These are phyloP conservation scores for Chimonanthus praecox DNA, from an alignment of 164 flowering plant genomes.

Conservation along the genomic window DNA sequence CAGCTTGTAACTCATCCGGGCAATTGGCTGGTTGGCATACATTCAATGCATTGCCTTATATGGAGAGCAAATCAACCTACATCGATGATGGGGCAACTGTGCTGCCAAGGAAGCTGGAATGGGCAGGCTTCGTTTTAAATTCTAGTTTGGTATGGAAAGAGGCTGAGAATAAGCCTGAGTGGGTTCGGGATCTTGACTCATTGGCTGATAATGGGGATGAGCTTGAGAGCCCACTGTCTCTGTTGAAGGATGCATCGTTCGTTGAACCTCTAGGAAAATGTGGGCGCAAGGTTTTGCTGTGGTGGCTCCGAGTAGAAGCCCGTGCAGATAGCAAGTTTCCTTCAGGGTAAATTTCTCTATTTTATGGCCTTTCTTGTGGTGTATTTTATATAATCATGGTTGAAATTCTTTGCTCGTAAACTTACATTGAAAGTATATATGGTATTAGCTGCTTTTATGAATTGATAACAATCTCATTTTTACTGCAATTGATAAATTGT, in stretches of 20 bases:
- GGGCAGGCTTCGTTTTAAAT: slow-evolving; percentile 93
- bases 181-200: slow-evolving; percentile 64
- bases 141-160: slow-evolving; percentile 89
- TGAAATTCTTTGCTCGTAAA: background rate
- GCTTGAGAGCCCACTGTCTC: slow-evolving; percentile 66
- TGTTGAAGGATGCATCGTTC: slow-evolving; percentile 63
- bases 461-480: background rate
- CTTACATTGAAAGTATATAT: background rate
- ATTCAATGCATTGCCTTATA: slow-evolving; percentile 56
- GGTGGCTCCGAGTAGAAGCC: slow-evolving; percentile 99
- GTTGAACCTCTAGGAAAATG: slow-evolving; percentile 94
- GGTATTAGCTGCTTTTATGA: background rate
- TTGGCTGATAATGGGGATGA: slow-evolving; percentile 33
- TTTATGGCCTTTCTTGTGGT: background rate
- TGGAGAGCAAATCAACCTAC: slow-evolving; percentile 47
- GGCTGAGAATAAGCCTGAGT: slow-evolving; percentile 59
- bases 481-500: background rate
- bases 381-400: background rate
- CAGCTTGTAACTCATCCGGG: slow-evolving; percentile 85
- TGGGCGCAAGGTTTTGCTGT: slow-evolving; percentile 83
- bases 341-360: slow-evolving; percentile 49
- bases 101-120: slow-evolving; percentile 79
- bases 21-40: slow-evolving; percentile 85
- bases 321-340: slow-evolving; percentile 95
- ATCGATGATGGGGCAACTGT: slow-evolving; percentile 74